Evolutionary conservation across 768 basidiomycete genomes (phyloP), one percentile per base, ranked within the genome.

Genomic region (Phlebiopsis gigantea): DNA sequence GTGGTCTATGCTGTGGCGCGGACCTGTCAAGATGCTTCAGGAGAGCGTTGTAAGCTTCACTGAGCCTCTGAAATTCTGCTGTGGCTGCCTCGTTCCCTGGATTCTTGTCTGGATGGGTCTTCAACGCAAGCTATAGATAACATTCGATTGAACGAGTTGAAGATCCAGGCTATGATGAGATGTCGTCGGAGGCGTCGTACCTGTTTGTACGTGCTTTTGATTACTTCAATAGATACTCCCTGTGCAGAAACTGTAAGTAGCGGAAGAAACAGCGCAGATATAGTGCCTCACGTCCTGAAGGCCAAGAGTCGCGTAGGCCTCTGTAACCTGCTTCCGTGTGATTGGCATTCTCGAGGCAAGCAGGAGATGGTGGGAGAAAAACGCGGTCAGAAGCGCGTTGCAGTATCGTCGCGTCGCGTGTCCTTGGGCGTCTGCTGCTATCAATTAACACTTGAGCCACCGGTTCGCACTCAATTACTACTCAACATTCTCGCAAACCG

Each of bases 51-150:
- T 88, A 92, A 4, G 88, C 88, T 56, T 82, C 85, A 57, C 84
- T 78, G 45, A 92, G 67, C 51, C 74, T 71, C 69, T 90, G 88
- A 64, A 91, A 90, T 65, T 84, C 75, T 2, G 74, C 76, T 39
- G 88, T 89, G 46, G 87, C 88, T 61, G 77, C 73, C 41, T 76
- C 77, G 61, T 89, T 81, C 42, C 77, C 78, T 0, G 77, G 82
- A 57, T 89, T 89, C 72, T 89, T 90, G 72, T 89, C 88, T 7
- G 89, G 88, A 70, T 90, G 89, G 0, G 82, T 85, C 19, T 76
- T 76, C 22, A 88, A 72, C 4, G 87, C 87, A 53, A 83, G 72
- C 82, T 87, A 54, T 19, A 43, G 9, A 31, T 19, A 26, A 45
- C 25, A 44, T 3, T 41, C 60, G 25, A 56, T 49, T 12, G 47